Conservation (phyloP, 2,329 filamentous ascomycete genomes). For the Helicocarpus griseus region DNA sequence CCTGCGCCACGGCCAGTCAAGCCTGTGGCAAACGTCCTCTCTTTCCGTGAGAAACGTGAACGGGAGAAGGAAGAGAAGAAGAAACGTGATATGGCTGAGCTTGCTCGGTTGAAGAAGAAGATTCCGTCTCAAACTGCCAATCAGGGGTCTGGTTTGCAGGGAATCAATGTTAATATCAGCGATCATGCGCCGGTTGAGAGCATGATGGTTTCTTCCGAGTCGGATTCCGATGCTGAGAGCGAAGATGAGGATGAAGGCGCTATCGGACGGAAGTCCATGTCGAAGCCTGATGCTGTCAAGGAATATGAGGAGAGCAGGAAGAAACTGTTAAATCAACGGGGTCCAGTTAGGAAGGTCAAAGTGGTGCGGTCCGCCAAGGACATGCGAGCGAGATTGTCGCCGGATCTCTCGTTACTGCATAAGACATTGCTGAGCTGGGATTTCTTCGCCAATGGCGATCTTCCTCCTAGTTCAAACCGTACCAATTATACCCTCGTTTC, state of each 20-base stretch:
- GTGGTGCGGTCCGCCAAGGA: slow-evolving; percentile 78
- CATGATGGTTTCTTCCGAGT: slow-evolving; percentile 71
- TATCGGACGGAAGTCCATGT: slow-evolving; percentile 30
- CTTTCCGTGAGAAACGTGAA: slow-evolving; percentile 65
- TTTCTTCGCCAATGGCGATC: slow-evolving; percentile 80
- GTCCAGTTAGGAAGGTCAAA: slow-evolving; percentile 75
- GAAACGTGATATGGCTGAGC: slow-evolving; percentile 59
- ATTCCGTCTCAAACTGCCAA: slow-evolving; percentile 49
- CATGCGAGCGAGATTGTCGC: slow-evolving; percentile 83
- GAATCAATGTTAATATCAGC: slow-evolving; percentile 64
- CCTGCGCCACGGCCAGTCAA: slow-evolving; percentile 12
- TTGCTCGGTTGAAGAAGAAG: slow-evolving; percentile 57
- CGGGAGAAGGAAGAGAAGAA: slow-evolving; percentile 65
- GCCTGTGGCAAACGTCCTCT: slow-evolving; percentile 32
- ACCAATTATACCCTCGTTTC: slow-evolving; percentile 67
- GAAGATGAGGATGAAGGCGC: slow-evolving; percentile 58
- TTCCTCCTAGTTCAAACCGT: slow-evolving; percentile 63
- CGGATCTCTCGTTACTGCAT: slow-evolving; percentile 77
- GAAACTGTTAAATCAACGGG: slow-evolving; percentile 47
- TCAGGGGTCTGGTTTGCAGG: slow-evolving; percentile 68
- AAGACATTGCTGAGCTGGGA: slow-evolving; percentile 86
- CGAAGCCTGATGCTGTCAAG: slow-evolving; percentile 30
- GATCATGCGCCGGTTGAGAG: slow-evolving; percentile 67
- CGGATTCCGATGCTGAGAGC: slow-evolving; percentile 60
- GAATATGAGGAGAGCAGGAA: slow-evolving; percentile 40